Conservation (phyloP, 768 basidiomycete species). For the Calocybe indica region DNA sequence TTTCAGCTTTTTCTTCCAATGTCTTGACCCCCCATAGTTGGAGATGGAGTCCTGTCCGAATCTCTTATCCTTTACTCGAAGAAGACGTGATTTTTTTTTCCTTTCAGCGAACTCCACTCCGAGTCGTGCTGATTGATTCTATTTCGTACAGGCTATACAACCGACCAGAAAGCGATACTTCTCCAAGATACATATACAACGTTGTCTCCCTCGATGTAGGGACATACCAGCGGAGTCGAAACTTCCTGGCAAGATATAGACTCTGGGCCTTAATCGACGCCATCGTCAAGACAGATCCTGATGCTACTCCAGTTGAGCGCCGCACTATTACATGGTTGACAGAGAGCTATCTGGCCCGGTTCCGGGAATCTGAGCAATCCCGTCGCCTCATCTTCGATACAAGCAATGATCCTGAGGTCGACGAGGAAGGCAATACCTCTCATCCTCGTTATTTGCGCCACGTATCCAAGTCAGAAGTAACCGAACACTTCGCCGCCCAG, state of each 20-base stretch:
- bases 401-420: conserved; percentile 19
- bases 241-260: conserved; percentile 49
- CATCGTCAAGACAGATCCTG: conserved; percentile 29
- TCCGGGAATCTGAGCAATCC: conserved; percentile 17
- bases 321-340: conserved; percentile 49
- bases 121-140: conserved; percentile 25
- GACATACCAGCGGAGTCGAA: conserved; percentile 34
- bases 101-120: conserved; percentile 1
- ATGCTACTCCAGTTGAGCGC: conserved; percentile 22
- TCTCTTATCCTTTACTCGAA: conserved; percentile 16
- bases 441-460: conserved; percentile 38
- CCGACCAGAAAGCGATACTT: background rate
- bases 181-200: conserved; percentile 22
- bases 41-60: conserved; percentile 9
- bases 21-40: conserved; percentile 2
- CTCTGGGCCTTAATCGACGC: conserved; percentile 40
- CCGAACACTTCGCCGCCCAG: conserved; percentile 45
- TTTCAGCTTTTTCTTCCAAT: background rate
- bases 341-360: conserved; percentile 28
- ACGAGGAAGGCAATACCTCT: conserved; percentile 18
- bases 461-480: conserved; percentile 46
- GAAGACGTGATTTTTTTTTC: conserved; percentile 7
- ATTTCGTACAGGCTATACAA: background rate
- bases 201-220: conserved; percentile 39
- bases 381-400: conserved; percentile 30